Percentiles rank a stretch among this genome's conserved stretches.
These are phyloP conservation scores for Leptographium wingfieldii DNA, from an alignment of 2,329 filamentous ascomycete genomes.

Conservation along the genomic window DNA sequence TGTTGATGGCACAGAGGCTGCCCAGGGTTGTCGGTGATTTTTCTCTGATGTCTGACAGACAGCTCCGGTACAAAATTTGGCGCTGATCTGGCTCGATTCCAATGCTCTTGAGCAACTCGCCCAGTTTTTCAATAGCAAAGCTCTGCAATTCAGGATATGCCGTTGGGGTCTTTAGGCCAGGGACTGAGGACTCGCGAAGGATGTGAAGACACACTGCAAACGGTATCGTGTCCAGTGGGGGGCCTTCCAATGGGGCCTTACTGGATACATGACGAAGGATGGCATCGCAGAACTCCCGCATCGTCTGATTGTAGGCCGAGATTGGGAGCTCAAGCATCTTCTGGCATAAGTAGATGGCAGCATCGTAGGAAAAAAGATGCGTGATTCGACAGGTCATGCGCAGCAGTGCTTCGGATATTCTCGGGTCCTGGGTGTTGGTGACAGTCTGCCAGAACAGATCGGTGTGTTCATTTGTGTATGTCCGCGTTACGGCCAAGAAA, in stretches of 20 bases:
- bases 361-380: conserved; percentile 32
- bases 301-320: conserved; percentile 45
- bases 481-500: conserved; percentile 69
- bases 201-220: conserved; percentile 50
- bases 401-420: conserved; percentile 70
- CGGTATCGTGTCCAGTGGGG: conserved; percentile 25
- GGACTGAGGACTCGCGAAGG: conserved; percentile 56
- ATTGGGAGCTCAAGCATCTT: conserved; percentile 57
- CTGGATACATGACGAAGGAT: conserved; percentile 37
- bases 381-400: conserved; percentile 43
- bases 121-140: conserved; percentile 50
- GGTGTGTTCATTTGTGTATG: conserved; percentile 59
- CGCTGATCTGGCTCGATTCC: conserved; percentile 44
- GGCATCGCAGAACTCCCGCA: conserved; percentile 48
- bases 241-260: conserved; percentile 18
- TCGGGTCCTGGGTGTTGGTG: conserved; percentile 66
- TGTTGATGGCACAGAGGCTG: conserved; percentile 53
- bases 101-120: conserved; percentile 39
- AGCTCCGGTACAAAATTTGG: conserved; percentile 49
- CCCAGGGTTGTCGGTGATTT: conserved; percentile 55
- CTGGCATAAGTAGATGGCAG: conserved; percentile 52
- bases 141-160: conserved; percentile 49
- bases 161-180: conserved; percentile 37
- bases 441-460: conserved; percentile 78
- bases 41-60: conserved; percentile 53